Percentiles rank a stretch among this genome's conserved stretches.
Conservation (phyloP, 495 filamentous ascomycete species). For the Darksidea phi region DNA sequence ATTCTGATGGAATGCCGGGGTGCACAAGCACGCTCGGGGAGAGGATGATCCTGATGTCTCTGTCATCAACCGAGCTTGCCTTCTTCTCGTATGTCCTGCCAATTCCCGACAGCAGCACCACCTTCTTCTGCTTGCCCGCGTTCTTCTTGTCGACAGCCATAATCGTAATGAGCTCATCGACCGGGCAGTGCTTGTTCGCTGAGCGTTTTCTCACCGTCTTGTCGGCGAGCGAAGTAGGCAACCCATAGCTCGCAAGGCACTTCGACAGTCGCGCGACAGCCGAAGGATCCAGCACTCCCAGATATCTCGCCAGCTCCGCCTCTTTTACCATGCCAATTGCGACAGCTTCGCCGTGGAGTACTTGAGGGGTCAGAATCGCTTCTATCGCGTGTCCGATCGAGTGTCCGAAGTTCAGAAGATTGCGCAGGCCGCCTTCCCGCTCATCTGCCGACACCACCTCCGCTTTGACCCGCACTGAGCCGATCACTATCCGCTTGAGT, state of each 20-base stretch:
- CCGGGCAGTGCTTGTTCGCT: constrained; percentile 84
- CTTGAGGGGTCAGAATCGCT: constrained; percentile 90
- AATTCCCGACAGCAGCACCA: constrained; percentile 91
- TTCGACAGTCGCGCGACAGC: constrained; percentile 88
- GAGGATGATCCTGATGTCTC: constrained; percentile 78
- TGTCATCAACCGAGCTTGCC: constrained; percentile 84
- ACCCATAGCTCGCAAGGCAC: constrained; percentile 86
- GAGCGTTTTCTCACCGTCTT: constrained; percentile 80
- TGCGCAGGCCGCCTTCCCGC: constrained; percentile 88
- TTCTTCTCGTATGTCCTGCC: constrained; percentile 81
- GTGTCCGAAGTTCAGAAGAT: constrained; percentile 95
- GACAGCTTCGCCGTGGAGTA: constrained; percentile 92
- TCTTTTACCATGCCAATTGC: constrained; percentile 98
- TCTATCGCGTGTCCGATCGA: constrained; percentile 97
- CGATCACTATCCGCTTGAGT: constrained; percentile 82
- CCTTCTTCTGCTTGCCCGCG: constrained; percentile 89
- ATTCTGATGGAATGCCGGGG: constrained; percentile 61
- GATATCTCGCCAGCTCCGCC: constrained; percentile 84
- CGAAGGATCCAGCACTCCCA: constrained; percentile 81
- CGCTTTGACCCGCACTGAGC: constrained; percentile 86
- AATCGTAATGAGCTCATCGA: constrained; percentile 80
- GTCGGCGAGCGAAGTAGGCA: constrained; percentile 84
- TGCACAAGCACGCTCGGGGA: constrained; percentile 74
- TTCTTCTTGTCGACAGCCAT: constrained; percentile 99
- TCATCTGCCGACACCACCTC: constrained; percentile 91